Base-by-base conservation (phyloP, 2,329 filamentous ascomycete genomes). In the Lasiodiplodia sp. region DNA sequence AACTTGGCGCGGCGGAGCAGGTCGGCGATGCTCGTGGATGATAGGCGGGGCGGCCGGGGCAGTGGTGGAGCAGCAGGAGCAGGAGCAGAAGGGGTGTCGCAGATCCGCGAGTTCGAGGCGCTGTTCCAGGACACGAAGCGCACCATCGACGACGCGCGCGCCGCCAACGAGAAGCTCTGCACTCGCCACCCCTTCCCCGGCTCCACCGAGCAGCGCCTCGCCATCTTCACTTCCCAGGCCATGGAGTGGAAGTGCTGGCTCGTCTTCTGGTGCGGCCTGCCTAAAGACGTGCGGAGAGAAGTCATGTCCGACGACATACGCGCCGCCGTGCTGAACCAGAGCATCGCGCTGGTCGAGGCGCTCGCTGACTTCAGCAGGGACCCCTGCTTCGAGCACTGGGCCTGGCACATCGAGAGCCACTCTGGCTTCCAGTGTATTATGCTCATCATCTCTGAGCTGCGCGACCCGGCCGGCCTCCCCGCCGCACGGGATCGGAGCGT, bases 361-460 rank as follows among this genome's bases (percentile, higher is more conserved):
- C 11, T 56, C 21, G 28, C 4, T 4, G 53, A 16, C 11, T 18
- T 37, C 5, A n/a, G 12, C 16, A 8, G 3, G 7, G 31, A 56
- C 12, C 14, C 14, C 28, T 4, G 6, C 18, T 4, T 56, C 28
- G 28, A 37, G 21, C 7, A 11, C n/a, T 37, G 34, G 47, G 76
- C 76, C n/a, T 80, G 78, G 78, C 77, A 79, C 63, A 77, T 79
- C 57, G 74, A 76, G 14, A 47, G 52, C 12, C 60, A 68, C 56
- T 66, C 70, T 14, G 38, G 66, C 8, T 68, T 71, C 34, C 69
- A 70, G 66, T 64, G 62, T 1, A 78, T 79, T 40, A 79, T 79
- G 75, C 77, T 79, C 58, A 74, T 79, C 4, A 71, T 80, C 0
- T 79, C 78, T 3, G 78, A 80, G 66, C 71, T 80, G 25, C 37